These are phyloP conservation scores for Talaromyces sp. DNA, from an alignment of 2,329 filamentous ascomycete species.

Conservation along the genomic window DNA sequence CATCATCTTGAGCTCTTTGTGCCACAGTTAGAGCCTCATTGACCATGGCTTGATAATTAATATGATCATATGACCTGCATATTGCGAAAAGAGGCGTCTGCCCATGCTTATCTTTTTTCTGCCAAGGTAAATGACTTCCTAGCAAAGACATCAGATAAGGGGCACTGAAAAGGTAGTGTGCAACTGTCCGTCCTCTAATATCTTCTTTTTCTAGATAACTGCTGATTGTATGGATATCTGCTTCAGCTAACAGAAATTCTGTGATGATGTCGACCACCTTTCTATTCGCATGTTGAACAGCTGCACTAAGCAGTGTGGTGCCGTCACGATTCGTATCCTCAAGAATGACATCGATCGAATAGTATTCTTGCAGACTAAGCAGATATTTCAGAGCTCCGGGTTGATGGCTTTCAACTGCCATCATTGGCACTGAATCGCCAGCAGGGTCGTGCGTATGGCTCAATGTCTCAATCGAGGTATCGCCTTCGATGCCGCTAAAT, in stretches of 20 bases:
- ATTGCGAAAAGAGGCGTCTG: conserved; percentile 97
- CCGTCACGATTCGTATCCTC: conserved; percentile 86
- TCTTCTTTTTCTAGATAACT: conserved; percentile 75
- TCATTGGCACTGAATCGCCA: conserved; percentile 85
- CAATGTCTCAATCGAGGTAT: conserved; percentile 72
- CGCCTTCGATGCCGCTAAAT: conserved; percentile 72
- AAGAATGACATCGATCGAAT: conserved; percentile 66
- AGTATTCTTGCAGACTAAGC: conserved; percentile 72
- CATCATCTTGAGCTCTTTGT: conserved; percentile 70
- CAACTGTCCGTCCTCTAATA: conserved; percentile 78
- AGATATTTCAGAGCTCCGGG: conserved; percentile 74
- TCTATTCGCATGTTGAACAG: conserved; percentile 76
- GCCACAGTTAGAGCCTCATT: conserved; percentile 74
- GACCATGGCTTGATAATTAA: conserved; percentile 83
- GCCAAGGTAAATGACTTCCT: conserved; percentile 78
- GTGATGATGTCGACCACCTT: conserved; percentile 74
- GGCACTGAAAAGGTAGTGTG: conserved; percentile 94
- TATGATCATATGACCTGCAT: conserved; percentile 92
- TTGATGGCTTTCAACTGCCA: conserved; percentile 73
- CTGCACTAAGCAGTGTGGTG: conserved; percentile 83
- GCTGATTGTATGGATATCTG: conserved; percentile 55
- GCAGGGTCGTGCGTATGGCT: conserved; percentile 56
- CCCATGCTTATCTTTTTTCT: conserved; percentile 87
- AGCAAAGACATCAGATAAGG: conserved; percentile 75
- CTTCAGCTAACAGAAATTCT: conserved; percentile 62